Base-by-base conservation (phyloP, 805 yeast species). In the Myxozyma monticola region DNA sequence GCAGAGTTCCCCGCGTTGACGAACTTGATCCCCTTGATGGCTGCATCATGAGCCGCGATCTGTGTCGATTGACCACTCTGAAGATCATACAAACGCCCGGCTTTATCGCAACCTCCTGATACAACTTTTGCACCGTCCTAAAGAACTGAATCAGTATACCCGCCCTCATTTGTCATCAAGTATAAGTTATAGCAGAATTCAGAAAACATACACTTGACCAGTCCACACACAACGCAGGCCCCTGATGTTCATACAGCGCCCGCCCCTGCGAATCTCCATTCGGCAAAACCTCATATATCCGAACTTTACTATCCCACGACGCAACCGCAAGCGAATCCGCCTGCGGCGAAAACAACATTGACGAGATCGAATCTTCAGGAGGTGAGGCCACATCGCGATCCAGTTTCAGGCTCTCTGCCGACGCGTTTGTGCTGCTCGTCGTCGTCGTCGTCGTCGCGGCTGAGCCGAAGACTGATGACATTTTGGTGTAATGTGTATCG, bases 271-370 rank as follows among this genome's bases (percentile, higher is more conserved):
- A 81, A 48, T 79, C 78, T 3, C 96, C 96, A 34, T 78, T 76
- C 46, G 76, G 74, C 37, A 83, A 76, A 15, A 90, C 81, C 68
- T 93, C 98, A 74, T 93, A 93, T 47, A 93, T 83, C 54, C 98
- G 78, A 36, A 88, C 96, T 65, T 88, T 89, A 62, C 85, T 86
- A 70, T 93, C 99, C 99, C 99, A 93, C 17, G 95, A 84, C n/a
- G 95, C 78, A 2, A 81, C 93, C 2, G 95, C 80, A 51, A 93
- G 67, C 50, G 81, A 74, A 59, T 93, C 96, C 17, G 85, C 91
- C 58, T 77, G 85, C 14, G 98, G 88, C 12, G 96, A 86, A 70
- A 91, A 93, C 17, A 88, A 74, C 48, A 93, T 67, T 60, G 87
- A 95, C 3, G 90, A 77, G 15, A 93, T 77, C 2, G 96, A 83